Percentiles rank a stretch among this genome's conserved stretches.
Evolutionary conservation across 768 basidiomycete genomes (phyloP).

Genomic region (Mycena pura): DNA sequence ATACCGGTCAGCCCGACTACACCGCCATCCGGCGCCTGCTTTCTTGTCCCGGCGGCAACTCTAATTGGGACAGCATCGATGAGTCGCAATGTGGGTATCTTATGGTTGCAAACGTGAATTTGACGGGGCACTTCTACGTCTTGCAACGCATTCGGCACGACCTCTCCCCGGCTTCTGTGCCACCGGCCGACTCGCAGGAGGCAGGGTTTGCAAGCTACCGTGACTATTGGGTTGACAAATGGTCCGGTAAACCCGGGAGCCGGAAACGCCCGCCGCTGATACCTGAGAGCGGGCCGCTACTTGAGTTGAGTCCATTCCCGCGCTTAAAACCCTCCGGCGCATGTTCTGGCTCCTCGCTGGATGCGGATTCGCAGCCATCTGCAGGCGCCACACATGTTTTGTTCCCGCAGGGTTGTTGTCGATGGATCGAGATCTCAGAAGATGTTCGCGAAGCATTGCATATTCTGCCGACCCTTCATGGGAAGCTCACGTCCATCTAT

Average conservation of each 20-base stretch:
- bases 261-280: slow-evolving; percentile 47
- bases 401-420: slow-evolving; percentile 55
- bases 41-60: slow-evolving; percentile 54
- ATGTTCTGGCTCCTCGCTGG: slow-evolving; percentile 45
- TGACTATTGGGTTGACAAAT: slow-evolving; percentile 64
- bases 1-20: slow-evolving; percentile 61
- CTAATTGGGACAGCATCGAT: slow-evolving; percentile 59
- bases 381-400: slow-evolving; percentile 33
- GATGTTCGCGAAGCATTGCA: slow-evolving; percentile 58
- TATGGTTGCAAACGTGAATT: slow-evolving; percentile 61
- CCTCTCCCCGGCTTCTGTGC: slow-evolving; percentile 67
- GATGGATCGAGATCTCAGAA: slow-evolving; percentile 60
- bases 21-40: slow-evolving; percentile 58
- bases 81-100: slow-evolving; percentile 56
- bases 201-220: slow-evolving; percentile 55
- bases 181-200: slow-evolving; percentile 58
- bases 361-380: slow-evolving; percentile 14
- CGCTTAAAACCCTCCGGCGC: slow-evolving; percentile 46
- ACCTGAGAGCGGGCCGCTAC: slow-evolving; percentile 62
- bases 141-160: slow-evolving; percentile 68
- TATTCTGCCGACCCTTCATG: slow-evolving; percentile 70
- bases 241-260: slow-evolving; percentile 50
- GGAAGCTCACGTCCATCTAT: slow-evolving; percentile 69
- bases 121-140: slow-evolving; percentile 60
- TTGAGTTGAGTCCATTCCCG: slow-evolving; percentile 58